Conservation (phyloP, 345 rosid genomes). For the Lenwebbia sp. region DNA sequence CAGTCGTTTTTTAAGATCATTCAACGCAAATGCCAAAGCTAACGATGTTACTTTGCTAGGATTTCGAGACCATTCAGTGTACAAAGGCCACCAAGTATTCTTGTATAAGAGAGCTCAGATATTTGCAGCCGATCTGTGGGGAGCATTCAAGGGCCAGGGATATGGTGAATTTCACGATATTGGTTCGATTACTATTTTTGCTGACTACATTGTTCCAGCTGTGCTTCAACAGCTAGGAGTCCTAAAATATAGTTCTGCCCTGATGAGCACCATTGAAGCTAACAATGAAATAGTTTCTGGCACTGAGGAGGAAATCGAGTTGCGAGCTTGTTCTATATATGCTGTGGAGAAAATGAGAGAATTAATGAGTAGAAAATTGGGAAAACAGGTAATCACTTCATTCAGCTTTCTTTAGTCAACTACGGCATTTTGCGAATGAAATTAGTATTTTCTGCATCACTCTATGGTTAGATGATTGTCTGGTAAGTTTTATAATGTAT, state of each 20-base stretch:
- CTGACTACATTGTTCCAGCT: constrained; percentile 75
- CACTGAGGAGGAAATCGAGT: constrained; percentile 75
- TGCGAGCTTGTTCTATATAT: constrained; percentile 69
- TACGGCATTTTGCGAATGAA: background rate
- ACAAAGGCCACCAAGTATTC: constrained; percentile 69
- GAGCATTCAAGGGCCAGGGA: constrained; percentile 71
- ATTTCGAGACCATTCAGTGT: constrained; percentile 65
- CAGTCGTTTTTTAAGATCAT: background rate
- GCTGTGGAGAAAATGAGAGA: constrained; percentile 83
- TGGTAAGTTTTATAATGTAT: background rate
- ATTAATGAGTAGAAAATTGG: constrained; percentile 34
- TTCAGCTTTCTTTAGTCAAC: background rate
- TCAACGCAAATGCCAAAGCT: background rate
- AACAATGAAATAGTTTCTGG: constrained; percentile 49
- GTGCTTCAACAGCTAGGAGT: constrained; percentile 69
- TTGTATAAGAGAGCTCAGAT: constrained; percentile 81
- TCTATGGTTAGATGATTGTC: background rate
- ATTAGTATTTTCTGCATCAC: background rate
- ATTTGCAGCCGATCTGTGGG: constrained; percentile 70
- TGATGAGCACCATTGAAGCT: constrained; percentile 33
- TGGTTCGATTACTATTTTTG: constrained; percentile 64
- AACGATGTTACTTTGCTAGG: constrained; percentile 18
- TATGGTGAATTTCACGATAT: constrained; percentile 64
- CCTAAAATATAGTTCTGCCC: constrained; percentile 50
- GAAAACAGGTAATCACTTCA: constrained; percentile 47